Evolutionary conservation across 2,329 filamentous ascomycete species (phyloP), one percentile per base, ranked within the genome.

Genomic region (Lithohypha guttulata): DNA sequence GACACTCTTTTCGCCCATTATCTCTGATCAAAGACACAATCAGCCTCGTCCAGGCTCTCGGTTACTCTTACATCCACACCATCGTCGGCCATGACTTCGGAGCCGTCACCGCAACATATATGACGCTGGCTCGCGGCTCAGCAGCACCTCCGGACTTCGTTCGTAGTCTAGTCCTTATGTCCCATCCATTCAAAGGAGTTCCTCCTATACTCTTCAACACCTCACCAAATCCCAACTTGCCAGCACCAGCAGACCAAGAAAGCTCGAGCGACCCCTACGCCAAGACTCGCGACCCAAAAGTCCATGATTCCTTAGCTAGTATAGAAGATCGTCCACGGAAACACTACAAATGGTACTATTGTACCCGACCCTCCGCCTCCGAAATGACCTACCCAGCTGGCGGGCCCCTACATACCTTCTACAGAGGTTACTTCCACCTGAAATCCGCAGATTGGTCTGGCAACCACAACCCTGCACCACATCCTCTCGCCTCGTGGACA

Each of bases 71-170:
- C 8, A 75, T 76, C 2, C 57, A 64, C 32, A 75, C 73, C 51
- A 65, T 82, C 20, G 65, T 80, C 1, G 77, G 79, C 2, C 77
- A 82, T 52, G 78, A 82, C 55, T 77, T 78, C 42, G 79, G 79
- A 4, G 77, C 70, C 5, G 70, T 81, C 2, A 68, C 69, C 2
- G 70, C 74, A 0, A 68, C 72, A 11, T 66, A 73, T 60, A 71
- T 71, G 43, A 74, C 75, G 0, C 57, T 82, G 15, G 70, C 74
- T 48, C 64, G 79, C 1, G 35, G 35, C 26, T 39, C 35, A 14
- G 17, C 19, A 4, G 25, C 35, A n/a, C 35, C 35, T 13, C 75
- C 76, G 0, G 79, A 83, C 55, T 58, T 83, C 22, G 81, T 83
- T 56, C 63, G 62, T 31, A 69, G 70, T 6, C 67, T 77, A 1